A percentile compares a stretch with the other conserved stretches of the same genome.
Conservation (phyloP, 345 rosid species). For the Dovyalis caffra region DNA sequence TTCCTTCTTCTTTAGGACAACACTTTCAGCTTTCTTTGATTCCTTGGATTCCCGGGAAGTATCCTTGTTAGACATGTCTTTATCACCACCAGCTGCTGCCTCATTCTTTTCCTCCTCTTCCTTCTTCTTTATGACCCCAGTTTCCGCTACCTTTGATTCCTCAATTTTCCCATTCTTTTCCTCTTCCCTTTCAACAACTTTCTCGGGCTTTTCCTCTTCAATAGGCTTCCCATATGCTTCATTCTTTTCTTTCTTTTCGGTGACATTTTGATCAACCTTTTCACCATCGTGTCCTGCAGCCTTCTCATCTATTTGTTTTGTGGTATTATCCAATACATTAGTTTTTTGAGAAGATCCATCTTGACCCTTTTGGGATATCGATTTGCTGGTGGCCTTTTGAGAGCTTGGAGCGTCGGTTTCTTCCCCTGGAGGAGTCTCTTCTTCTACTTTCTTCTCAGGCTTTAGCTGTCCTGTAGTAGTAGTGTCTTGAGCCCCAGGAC, state of each 20-base stretch:
- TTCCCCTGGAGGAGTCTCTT: neutral
- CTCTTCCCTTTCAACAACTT: neutral
- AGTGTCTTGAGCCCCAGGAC: too few relatives aligned
- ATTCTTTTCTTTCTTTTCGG: neutral
- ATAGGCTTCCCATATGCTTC: neutral
- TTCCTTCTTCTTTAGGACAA: neutral
- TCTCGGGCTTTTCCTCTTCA: neutral
- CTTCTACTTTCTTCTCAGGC: neutral
- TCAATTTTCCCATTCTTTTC: neutral
- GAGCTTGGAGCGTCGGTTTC: too few relatives aligned
- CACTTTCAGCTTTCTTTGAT: neutral
- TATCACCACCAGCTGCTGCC: too few relatives aligned
- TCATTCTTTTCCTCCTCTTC: too few relatives aligned
- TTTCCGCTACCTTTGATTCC: neutral
- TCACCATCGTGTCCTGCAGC: neutral
- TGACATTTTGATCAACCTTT: neutral
- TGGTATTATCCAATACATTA: neutral
- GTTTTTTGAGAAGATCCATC: too few relatives aligned
- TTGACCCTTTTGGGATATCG: too few relatives aligned
- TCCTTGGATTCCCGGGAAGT: too few relatives aligned
- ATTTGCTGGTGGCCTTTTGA: too few relatives aligned
- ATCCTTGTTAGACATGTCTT: too few relatives aligned
- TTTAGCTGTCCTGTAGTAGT: neutral
- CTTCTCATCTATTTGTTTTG: neutral
- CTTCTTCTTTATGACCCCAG: too few relatives aligned